Base-by-base conservation (phyloP, 208 protist genomes). In the Herpetomonas muscarum region DNA sequence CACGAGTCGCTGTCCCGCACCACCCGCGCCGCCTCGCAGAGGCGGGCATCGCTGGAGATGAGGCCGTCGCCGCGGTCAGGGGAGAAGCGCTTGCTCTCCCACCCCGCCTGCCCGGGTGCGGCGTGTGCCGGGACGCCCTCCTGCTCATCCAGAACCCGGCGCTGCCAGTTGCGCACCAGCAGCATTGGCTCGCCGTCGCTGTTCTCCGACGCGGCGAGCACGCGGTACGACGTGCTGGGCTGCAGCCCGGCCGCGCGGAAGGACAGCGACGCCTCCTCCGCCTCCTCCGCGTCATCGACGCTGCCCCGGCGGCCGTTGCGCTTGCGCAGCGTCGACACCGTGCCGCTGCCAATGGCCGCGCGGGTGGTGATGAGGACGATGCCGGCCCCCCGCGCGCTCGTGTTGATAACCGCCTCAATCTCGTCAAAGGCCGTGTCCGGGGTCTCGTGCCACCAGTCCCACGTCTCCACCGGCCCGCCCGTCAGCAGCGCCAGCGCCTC, bases 391-490 rank as follows among this genome's bases (percentile, higher is more conserved):
- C 76, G 73, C 21, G 58, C 67, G 29, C 24, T 81, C 7, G 76
- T 77, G 55, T 59, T 76, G 46, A 87, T 61, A 10, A 54, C 67
- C 9, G 73, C 74, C 28, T 84, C 73, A 36, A 84, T 83, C 60
- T 84, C 81, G 3, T 57, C 64, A 49, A 76, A 54, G 2, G 81
- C 76, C n/a, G 49, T 48, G 10, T 55, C 55, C 7, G 61, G 42
- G 39, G 51, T 25, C 0, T 24, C 29, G 19, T 51, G 69, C 76
- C 81, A 84, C 83, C 83, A 90, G 30, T 76, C 66, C 76, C 79
- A 87, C 39, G 46, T 51, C 68, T 90, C 79, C 26, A 77, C 67
- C 1, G 84, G 84, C 13, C 77, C 79, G 9, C 88, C 88, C 1
- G 85, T 89, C 2, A 94, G 56, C 45, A 66, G 52, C 1, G 65